phyloP scores from a whole-genome alignment of 768 basidiomycete species.

The Leccinum olivaceopallidum region DNA sequence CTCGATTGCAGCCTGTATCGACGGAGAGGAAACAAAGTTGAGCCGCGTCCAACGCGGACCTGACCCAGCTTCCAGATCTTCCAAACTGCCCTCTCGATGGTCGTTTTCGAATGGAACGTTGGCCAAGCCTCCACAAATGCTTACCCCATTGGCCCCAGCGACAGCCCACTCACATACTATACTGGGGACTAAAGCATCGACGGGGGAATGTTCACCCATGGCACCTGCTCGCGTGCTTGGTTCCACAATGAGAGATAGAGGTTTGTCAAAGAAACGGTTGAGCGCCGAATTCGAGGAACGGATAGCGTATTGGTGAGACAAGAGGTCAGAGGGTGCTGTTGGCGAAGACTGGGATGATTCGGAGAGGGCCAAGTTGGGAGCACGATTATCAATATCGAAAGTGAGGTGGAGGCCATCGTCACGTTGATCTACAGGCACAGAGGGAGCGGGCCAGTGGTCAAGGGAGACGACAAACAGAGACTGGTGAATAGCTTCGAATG shows the following conservation, averaged over 20 bases:
- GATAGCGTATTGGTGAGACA: slow-evolving; percentile 75
- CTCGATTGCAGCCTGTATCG: slow-evolving; percentile 54
- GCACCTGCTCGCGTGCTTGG: slow-evolving; percentile 82
- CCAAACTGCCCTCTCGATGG: not conserved
- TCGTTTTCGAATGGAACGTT: slow-evolving; percentile 13
- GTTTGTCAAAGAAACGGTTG: slow-evolving; percentile 93
- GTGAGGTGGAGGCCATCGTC: slow-evolving; percentile 32
- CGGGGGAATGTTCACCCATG: slow-evolving; percentile 88
- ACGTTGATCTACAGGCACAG: slow-evolving; percentile 21
- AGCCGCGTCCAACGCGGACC: slow-evolving; percentile 55
- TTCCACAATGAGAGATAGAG: slow-evolving; percentile 80
- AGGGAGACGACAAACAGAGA: slow-evolving; percentile 81
- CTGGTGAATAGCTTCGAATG: slow-evolving; percentile 64
- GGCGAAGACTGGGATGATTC: slow-evolving; percentile 12
- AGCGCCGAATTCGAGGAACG: slow-evolving; percentile 64
- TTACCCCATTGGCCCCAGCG: slow-evolving; percentile 27
- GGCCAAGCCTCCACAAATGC: slow-evolving; percentile 56
- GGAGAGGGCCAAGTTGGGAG: slow-evolving; percentile 1
- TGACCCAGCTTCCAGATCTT: slow-evolving; percentile 10
- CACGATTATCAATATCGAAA: slow-evolving; percentile 29
- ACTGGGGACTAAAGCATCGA: slow-evolving; percentile 88
- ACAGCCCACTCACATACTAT: slow-evolving; percentile 84
- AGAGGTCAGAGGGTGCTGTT: slow-evolving; percentile 37
- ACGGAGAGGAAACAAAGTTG: slow-evolving; percentile 73
- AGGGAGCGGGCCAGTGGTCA: slow-evolving; percentile 61